phyloP scores from a whole-genome alignment of 495 filamentous ascomycete species.

The Astrothelium subdiscretum region DNA sequence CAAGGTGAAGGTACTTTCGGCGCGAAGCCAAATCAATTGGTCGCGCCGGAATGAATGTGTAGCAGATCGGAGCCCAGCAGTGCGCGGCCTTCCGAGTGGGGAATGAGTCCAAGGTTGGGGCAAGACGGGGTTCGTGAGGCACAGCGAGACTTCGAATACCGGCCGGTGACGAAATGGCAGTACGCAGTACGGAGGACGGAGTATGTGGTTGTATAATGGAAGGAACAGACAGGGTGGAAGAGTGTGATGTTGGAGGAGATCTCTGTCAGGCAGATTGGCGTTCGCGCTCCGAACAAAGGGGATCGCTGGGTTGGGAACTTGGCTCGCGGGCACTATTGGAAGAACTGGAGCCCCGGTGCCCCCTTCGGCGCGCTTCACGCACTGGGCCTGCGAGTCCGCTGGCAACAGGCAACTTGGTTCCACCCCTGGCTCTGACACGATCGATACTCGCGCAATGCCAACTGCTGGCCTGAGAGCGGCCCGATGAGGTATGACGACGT shows the following conservation, averaged over 20 bases:
- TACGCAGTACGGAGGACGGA: background rate
- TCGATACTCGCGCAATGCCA: background rate
- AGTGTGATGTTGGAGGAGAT: background rate
- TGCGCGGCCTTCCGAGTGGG: background rate
- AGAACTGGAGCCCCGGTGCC: background rate
- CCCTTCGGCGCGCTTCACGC: background rate
- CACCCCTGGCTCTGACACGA: background rate
- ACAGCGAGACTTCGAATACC: background rate
- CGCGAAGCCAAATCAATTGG: background rate
- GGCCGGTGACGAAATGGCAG: background rate
- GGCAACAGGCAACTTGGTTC: background rate
- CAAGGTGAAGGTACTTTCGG: background rate
- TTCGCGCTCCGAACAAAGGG: background rate
- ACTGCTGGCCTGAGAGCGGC: background rate
- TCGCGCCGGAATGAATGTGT: background rate
- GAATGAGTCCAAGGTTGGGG: background rate
- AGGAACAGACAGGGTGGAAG: background rate
- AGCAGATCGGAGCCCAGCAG: background rate
- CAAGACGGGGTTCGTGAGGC: background rate
- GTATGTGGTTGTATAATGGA: constrained; percentile 7
- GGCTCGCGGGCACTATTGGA: background rate
- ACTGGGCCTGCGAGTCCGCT: background rate
- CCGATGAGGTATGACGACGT: background rate
- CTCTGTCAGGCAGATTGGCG: background rate
- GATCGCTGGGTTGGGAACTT: background rate